Base-by-base conservation (phyloP, 257 asterid species). In the Penstemon barbatus region DNA sequence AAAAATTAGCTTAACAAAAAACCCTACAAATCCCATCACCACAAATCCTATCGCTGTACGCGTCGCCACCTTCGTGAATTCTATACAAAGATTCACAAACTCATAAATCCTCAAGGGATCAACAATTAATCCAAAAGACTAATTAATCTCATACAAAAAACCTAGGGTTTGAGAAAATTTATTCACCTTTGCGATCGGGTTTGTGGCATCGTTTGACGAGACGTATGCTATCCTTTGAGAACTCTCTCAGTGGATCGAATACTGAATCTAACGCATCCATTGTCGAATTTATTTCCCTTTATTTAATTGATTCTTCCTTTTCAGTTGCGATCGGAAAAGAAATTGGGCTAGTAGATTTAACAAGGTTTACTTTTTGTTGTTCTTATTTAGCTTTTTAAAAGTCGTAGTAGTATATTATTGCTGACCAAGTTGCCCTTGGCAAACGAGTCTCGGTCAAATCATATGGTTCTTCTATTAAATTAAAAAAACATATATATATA, bases 21-120 rank as follows among this genome's bases (percentile, higher is more conserved):
- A 67, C 3, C 70, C 78, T n/a, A 67, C 78, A 54, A 74, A 74
- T 61, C 74, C 78, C 74, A 74, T 74, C 61, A 74, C 78, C 51
- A 74, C 74, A 60, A 74, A 74, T 19, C 78, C 78, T 18, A 72
- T 72, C 6, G 78, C 78, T 10, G 78, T 74, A 5, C 78, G 74
- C 8, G 69, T 59, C 66, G 78, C 78, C 9, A 74, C 78, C 74
- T 74, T 67, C 40, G 74, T 59, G 51, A 74, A 74, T 42, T 74
- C 78, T 67, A 42, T 46, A 57, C 3, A 66, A 6, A 45, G 2
- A 18, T 18, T 52, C 3, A 65, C 5, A 63, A 49, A 70, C 51
- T 18, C 51, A 39, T 13, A 38, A 40, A 50, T 37, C 52, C 49
- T 65, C 36, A 39, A 12, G 9, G 49, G 60, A 65, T 50, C 50